phyloP scores from a whole-genome alignment of 257 asterid genomes.

The Rubia yunnanensis region DNA sequence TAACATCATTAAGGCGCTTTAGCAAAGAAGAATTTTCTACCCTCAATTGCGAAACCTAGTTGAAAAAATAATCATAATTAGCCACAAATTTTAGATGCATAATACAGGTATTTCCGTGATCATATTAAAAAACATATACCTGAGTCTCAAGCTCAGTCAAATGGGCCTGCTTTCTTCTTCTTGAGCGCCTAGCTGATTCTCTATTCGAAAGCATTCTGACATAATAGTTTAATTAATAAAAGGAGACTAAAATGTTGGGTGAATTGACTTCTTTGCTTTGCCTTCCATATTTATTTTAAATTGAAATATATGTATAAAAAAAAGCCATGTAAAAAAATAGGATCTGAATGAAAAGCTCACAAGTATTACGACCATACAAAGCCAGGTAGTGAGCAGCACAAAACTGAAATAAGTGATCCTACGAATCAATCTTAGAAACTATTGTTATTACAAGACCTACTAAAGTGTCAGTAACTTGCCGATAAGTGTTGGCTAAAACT shows the following conservation, averaged over 20 bases:
- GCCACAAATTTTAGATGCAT: background rate
- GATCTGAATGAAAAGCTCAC: background rate
- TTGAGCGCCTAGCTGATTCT: slow-evolving; percentile 98
- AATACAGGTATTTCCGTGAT: background rate
- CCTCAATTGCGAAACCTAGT: slow-evolving; percentile 67
- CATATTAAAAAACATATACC: slow-evolving; percentile 25
- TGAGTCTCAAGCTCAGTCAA: slow-evolving; percentile 90
- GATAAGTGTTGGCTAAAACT: background rate
- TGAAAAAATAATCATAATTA: slow-evolving; percentile 17
- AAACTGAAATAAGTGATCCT: background rate
- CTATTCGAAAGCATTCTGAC: slow-evolving; percentile 96
- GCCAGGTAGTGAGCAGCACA: background rate
- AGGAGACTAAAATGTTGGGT: background rate
- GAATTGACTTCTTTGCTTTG: background rate
- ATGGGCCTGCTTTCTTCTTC: slow-evolving; percentile 96
- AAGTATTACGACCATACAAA: background rate
- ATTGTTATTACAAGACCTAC: background rate
- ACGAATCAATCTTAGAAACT: background rate
- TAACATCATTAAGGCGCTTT: slow-evolving; percentile 71
- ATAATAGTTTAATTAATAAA: slow-evolving; percentile 3
- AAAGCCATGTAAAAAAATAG: background rate
- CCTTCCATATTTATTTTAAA: background rate
- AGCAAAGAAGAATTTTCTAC: slow-evolving; percentile 72
- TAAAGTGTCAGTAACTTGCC: background rate
- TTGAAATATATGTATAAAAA: background rate